A percentile compares a stretch with the other conserved stretches of the same genome.
Conservation (phyloP, 106 monocot species). For the Allium fistulosum region DNA sequence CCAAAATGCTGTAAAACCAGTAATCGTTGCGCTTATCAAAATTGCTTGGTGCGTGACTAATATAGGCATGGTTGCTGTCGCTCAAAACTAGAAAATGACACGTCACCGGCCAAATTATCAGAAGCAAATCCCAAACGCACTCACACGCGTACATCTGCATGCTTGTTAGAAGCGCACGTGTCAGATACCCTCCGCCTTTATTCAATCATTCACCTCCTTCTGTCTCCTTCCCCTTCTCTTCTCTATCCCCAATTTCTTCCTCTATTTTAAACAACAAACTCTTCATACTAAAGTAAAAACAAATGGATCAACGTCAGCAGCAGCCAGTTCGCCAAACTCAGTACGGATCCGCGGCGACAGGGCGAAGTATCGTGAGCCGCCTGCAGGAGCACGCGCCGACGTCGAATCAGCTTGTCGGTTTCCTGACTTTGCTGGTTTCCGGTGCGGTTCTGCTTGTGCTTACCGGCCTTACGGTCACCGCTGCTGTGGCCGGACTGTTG, state of each 20-base stretch:
- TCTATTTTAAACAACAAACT: neutral
- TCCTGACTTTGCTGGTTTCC: conserved; percentile 56
- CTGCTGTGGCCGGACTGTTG: conserved; percentile 23
- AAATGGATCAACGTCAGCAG: conserved; percentile 1
- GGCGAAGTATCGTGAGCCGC: conserved; percentile 16
- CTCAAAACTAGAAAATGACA: too few species aligned
- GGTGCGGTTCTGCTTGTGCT: conserved; percentile 58
- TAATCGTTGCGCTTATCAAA: too few species aligned
- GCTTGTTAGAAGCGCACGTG: neutral
- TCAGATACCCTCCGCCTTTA: neutral
- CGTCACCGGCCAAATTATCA: too few species aligned
- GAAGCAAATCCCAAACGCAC: neutral
- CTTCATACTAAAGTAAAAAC: too few species aligned
- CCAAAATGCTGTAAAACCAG: too few species aligned
- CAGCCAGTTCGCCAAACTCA: neutral
- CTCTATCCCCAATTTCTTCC: neutral
- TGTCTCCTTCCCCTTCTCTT: neutral
- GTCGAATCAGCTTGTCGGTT: conserved; percentile 53
- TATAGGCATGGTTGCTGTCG: too few species aligned
- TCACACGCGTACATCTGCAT: conserved; percentile 6
- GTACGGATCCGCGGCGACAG: too few species aligned
- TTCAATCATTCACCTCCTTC: neutral
- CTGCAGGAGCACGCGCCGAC: conserved; percentile 42
- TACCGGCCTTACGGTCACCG: conserved; percentile 48
- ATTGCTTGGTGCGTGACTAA: too few species aligned